Conservation (phyloP, 345 rosid genomes). For the Abelmoschus esculentus region DNA sequence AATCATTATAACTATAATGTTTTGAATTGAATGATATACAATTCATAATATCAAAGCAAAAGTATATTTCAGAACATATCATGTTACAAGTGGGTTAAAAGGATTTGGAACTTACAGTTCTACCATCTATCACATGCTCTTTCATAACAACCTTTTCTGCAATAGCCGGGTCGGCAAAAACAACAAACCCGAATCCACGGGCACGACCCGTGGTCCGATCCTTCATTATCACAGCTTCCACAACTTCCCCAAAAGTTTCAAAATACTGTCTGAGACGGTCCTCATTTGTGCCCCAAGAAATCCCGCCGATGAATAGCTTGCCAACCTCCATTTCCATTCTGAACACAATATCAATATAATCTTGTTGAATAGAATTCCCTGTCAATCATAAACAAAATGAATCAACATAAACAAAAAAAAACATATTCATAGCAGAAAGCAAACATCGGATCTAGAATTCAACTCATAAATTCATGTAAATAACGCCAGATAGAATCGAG, state of each 20-base stretch:
- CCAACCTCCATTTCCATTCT: conserved; percentile 85
- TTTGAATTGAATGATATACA: not conserved
- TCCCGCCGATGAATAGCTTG: conserved; percentile 88
- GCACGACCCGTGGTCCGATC: conserved; percentile 88
- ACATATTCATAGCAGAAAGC: not conserved
- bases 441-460: conserved; percentile 21
- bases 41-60: conserved; percentile 6
- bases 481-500: conserved; percentile 3
- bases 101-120: conserved; percentile 50
- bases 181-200: conserved; percentile 90
- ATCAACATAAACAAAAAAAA: not conserved
- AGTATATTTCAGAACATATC: conserved; percentile 10
- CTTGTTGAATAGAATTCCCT: not conserved
- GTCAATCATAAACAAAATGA: conserved; percentile 6
- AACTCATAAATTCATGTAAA: not conserved
- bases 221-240: conserved; percentile 87
- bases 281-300: conserved; percentile 93
- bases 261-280: conserved; percentile 81
- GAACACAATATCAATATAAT: conserved; percentile 7
- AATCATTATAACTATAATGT: too few relatives aligned
- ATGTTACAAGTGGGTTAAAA: not conserved
- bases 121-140: conserved; percentile 75
- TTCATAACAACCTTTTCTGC: conserved; percentile 75
- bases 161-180: conserved; percentile 68
- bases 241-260: conserved; percentile 64